Evolutionary conservation across 2,329 filamentous ascomycete genomes (phyloP).

Genomic region (Bipolaris sorokiniana): DNA sequence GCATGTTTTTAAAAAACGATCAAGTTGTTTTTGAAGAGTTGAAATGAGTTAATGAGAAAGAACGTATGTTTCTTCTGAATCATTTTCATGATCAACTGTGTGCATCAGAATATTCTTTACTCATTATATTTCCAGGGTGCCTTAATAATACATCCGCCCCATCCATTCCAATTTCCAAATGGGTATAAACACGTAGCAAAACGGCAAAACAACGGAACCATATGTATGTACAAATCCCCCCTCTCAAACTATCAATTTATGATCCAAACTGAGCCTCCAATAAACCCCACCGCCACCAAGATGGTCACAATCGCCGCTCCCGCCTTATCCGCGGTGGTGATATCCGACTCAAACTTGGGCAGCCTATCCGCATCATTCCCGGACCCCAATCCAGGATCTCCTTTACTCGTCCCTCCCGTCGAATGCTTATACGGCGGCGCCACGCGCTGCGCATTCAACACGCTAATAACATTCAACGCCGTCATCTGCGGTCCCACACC

Average conservation of each 20-base stretch:
- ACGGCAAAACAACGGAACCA: too few relatives aligned
- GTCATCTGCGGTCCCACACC: conserved; percentile 66
- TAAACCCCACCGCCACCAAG: conserved; percentile 24
- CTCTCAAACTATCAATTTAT: neutral
- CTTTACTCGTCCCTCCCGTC: conserved; percentile 59
- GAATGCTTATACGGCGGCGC: conserved; percentile 54
- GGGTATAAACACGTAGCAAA: neutral
- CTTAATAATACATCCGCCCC: too few relatives aligned
- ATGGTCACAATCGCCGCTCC: conserved; percentile 54
- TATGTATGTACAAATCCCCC: too few relatives aligned
- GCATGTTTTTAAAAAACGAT: too few relatives aligned
- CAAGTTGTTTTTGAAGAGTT: too few relatives aligned
- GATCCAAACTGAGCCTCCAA: conserved; percentile 8
- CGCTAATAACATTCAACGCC: conserved; percentile 60
- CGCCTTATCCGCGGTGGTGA: conserved; percentile 50
- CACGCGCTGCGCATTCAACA: conserved; percentile 50
- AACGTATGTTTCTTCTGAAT: too few relatives aligned
- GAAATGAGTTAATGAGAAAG: too few relatives aligned
- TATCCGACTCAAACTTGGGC: conserved; percentile 27
- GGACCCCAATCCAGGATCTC: conserved; percentile 52
- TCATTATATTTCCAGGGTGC: too few relatives aligned
- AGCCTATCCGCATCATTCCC: conserved; percentile 31
- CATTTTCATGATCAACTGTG: too few relatives aligned
- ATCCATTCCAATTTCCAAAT: neutral
- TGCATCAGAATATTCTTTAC: too few relatives aligned